Percentiles rank a stretch among this genome's conserved stretches.
Conservation (phyloP, 2,329 filamentous ascomycete genomes). For the Orbilia ellipsospora region DNA sequence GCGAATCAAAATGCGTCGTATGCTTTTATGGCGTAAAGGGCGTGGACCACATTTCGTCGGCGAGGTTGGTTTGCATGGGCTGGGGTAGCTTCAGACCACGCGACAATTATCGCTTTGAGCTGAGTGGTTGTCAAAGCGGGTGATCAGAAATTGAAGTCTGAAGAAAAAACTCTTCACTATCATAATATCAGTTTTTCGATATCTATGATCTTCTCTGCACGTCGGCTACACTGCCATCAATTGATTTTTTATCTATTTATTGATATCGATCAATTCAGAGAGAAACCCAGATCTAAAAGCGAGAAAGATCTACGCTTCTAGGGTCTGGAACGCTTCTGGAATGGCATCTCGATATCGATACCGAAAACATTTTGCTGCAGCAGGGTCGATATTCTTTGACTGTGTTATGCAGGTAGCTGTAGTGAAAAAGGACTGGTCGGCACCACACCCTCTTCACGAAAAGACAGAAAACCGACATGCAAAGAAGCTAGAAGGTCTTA, state of each 20-base stretch:
- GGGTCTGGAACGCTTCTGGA: slow-evolving; percentile 15
- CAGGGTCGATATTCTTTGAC: too few relatives aligned
- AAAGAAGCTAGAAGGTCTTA: too few relatives aligned
- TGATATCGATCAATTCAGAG: not conserved
- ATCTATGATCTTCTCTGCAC: slow-evolving; percentile 11
- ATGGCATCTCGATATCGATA: not conserved
- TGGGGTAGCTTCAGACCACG: slow-evolving; percentile 7
- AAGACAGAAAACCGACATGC: not conserved
- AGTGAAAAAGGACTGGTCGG: not conserved
- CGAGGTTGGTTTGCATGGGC: slow-evolving; percentile 16
- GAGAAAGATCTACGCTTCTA: slow-evolving; percentile 16
- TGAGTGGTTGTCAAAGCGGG: slow-evolving; percentile 8
- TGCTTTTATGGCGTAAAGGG: not conserved
- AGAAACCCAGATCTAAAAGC: not conserved
- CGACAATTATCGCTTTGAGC: slow-evolving; percentile 1
- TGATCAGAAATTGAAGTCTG: not conserved
- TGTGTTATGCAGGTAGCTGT: slow-evolving; percentile 14
- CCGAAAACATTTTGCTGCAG: too few relatives aligned
- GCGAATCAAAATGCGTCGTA: slow-evolving; percentile 8
- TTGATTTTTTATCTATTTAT: slow-evolving; percentile 2
- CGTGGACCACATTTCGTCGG: slow-evolving; percentile 2
- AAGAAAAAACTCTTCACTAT: not conserved
- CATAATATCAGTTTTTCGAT: not conserved
- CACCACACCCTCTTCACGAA: not conserved
- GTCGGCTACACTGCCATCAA: slow-evolving; percentile 7